Evolutionary conservation across 169 alveolate species (phyloP).

Genomic region (Cryptosporidium tyzzeri): DNA sequence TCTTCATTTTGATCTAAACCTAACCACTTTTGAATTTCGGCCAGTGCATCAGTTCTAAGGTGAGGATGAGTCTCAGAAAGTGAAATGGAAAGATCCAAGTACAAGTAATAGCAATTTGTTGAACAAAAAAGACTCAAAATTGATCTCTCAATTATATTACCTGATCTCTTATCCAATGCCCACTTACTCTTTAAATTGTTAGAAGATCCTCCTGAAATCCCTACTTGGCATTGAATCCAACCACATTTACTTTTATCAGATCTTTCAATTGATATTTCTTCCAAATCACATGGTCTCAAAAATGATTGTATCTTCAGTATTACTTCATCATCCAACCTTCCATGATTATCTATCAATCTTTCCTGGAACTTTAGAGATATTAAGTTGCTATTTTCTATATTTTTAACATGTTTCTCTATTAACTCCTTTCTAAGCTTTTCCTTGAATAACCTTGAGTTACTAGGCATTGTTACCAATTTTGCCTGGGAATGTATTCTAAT

Average conservation of each 20-base stretch:
- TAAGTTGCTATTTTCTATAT: constrained; percentile 26
- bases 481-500: no score
- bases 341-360: constrained; percentile 35
- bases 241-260: constrained; percentile 41
- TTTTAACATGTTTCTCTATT: constrained; percentile 49
- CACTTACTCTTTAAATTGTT: constrained; percentile 9
- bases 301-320: constrained; percentile 15
- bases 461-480: not conserved
- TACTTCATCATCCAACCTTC: not conserved
- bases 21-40: constrained; percentile 34
- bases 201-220: constrained; percentile 10
- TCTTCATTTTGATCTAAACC: not conserved
- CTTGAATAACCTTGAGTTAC: not conserved
- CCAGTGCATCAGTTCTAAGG: constrained; percentile 28
- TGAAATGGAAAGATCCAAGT: constrained; percentile 3
- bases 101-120: constrained; percentile 39
- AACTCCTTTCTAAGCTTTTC: constrained; percentile 46
- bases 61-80: constrained; percentile 51
- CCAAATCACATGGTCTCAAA: constrained; percentile 64
- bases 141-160: constrained; percentile 42
- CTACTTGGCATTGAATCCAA: constrained; percentile 40
- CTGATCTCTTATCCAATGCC: constrained; percentile 40
- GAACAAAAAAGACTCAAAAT: constrained; percentile 54
- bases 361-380: constrained; percentile 58
- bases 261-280: constrained; percentile 67